Evolutionary conservation across 2,329 filamentous ascomycete species (phyloP), one percentile per base, ranked within the genome.

Genomic region (Cladosporium halotolerans): DNA sequence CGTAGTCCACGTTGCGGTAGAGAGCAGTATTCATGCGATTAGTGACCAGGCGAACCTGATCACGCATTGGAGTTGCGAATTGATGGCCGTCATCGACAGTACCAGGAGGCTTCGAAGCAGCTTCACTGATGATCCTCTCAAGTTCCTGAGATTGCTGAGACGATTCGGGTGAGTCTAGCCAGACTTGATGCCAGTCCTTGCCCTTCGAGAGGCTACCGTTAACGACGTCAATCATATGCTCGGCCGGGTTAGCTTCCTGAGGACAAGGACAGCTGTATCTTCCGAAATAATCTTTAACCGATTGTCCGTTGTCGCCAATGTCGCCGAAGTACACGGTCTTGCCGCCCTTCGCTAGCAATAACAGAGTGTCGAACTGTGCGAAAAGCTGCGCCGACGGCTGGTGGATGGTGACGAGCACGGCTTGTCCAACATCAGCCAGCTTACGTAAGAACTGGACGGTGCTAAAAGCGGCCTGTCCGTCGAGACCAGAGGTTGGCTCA

Each of bases 391-490:
- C 81, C 1, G 82, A 85, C 0, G 85, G 85, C 65, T 88, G 84
- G 60, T 88, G 84, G 39, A 88, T 87, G 0, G 84, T 88, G 55
- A 82, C 82, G 1, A 88, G 70, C 1, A 88, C 79, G 4, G 84
- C 83, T 60, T 88, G 84, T 0, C 84, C 84, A 2, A 77, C 77
- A 45, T 81, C 78, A 7, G 84, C 83, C 0, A 88, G 74, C 64
- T 85, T 86, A 9, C 82, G 74, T 14, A 88, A 65, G 68, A 87
- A 86, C 0, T 82, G 79, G 5, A 86, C 76, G 0, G 79, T 84
- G 57, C 82, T 81, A 63, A 76, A 84, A 0, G 86, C 85, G 4
- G 84, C 83, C 52, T 85, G 79, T 2, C 83, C 84, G 59, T 89
- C 86, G 0, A 89, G 73, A 52, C 66, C 66, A 13, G 60, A 63